Percentiles rank a stretch among this genome's conserved stretches.
These are phyloP conservation scores for Ramaria rubella DNA, from an alignment of 768 basidiomycete species.

Conservation along the genomic window DNA sequence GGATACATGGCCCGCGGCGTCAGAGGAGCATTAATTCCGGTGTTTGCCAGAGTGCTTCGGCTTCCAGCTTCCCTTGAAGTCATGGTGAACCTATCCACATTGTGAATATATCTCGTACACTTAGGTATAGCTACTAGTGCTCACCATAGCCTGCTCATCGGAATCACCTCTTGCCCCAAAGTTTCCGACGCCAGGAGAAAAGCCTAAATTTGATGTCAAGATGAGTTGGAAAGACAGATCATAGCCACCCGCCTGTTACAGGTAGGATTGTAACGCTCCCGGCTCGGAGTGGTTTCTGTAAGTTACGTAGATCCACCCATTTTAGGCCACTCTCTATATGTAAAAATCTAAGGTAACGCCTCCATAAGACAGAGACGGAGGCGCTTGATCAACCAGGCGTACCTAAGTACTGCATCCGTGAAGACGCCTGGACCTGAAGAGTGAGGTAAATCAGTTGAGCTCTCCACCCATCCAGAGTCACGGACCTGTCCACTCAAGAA, in stretches of 20 bases:
- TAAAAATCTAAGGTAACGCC: constrained; percentile 24
- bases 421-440: constrained; percentile 14
- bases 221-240: neutral
- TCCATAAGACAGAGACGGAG: neutral
- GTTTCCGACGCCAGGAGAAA: constrained; percentile 26
- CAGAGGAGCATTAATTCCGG: too few species aligned
- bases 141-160: constrained; percentile 22
- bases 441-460: neutral
- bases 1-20: too few species aligned
- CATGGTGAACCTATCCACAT: constrained; percentile 1
- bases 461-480: constrained; percentile 8
- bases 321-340: constrained; percentile 25
- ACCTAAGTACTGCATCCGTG: constrained; percentile 14
- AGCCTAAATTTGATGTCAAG: constrained; percentile 14
- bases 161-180: constrained; percentile 18
- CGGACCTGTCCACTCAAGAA: constrained; percentile 38
- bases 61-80: constrained; percentile 8
- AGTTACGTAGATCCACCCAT: constrained; percentile 29
- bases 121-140: constrained; percentile 10
- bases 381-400: neutral
- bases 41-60: too few species aligned
- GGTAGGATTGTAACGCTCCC: constrained; percentile 33
- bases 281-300: constrained; percentile 24
- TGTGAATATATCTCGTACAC: neutral
- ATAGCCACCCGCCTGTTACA: constrained; percentile 22